These are phyloP conservation scores for Sporothrix pallida DNA, from an alignment of 2,329 filamentous ascomycete genomes.

Conservation along the genomic window DNA sequence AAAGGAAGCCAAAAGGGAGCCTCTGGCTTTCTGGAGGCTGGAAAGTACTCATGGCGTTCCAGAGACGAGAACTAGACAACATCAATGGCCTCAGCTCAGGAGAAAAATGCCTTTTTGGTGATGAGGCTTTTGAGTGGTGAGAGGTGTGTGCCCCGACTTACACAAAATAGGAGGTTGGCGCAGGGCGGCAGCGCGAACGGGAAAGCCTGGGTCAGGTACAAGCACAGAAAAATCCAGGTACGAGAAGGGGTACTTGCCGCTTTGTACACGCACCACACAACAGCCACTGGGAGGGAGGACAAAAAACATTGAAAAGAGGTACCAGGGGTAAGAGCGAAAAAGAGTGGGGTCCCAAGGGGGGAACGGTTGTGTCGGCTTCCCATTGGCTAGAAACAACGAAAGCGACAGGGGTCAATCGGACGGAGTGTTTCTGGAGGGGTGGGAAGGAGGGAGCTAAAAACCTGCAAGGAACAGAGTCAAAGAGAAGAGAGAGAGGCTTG, in stretches of 20 bases:
- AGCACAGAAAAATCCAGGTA: slow-evolving; percentile 12
- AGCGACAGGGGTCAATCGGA: slow-evolving; percentile 7
- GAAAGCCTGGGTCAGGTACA: not conserved
- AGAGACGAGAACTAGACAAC: not conserved
- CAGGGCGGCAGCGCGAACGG: not conserved
- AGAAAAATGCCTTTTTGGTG: not conserved
- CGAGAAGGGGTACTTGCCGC: not conserved
- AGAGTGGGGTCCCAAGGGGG: slow-evolving; percentile 7
- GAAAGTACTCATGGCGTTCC: not conserved
- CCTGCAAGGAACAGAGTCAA: slow-evolving; percentile 28
- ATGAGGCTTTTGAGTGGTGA: not conserved
- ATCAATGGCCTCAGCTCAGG: not conserved
- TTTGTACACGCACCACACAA: not conserved
- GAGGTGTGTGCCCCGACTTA: not conserved
- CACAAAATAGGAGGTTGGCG: slow-evolving; percentile 24
- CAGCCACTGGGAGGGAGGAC: not conserved
- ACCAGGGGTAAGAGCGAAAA: slow-evolving; percentile 21
- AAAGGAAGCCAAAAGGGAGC: slow-evolving; percentile 10
- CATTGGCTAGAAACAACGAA: slow-evolving; percentile 20
- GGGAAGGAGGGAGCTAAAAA: slow-evolving; percentile 16
- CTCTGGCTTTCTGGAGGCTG: not conserved
- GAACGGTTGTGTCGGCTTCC: slow-evolving; percentile 1
- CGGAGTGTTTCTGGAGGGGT: slow-evolving; percentile 5
- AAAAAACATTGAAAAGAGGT: not conserved
- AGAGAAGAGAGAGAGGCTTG: not conserved